phyloP scores from a whole-genome alignment of 345 rosid species.

The Lepidium didymum region DNA sequence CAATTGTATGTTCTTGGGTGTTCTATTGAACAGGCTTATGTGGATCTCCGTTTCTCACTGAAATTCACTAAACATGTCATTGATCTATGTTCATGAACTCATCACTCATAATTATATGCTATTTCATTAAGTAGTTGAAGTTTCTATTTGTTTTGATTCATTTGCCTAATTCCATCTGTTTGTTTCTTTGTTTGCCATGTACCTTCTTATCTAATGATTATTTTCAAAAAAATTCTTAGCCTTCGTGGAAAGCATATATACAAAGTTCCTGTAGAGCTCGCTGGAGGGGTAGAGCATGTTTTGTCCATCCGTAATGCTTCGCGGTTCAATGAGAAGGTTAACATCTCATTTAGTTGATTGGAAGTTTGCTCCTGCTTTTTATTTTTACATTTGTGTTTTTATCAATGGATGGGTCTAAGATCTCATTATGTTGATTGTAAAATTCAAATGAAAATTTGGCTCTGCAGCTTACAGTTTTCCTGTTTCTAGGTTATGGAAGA shows the following conservation, averaged over 20 bases:
- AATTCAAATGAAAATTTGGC: not conserved
- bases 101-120: not conserved
- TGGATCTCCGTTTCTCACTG: not conserved
- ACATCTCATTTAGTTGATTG: slow-evolving; percentile 7
- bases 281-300: slow-evolving; percentile 67
- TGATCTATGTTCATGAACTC: not conserved
- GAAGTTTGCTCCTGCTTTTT: slow-evolving; percentile 7
- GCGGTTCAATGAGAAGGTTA: slow-evolving; percentile 53
- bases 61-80: not conserved
- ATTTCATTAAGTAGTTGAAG: not conserved
- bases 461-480: not conserved
- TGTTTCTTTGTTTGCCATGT: slow-evolving; percentile 9
- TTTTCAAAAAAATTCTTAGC: slow-evolving; percentile 27
- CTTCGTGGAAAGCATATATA: slow-evolving; percentile 76
- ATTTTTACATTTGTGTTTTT: slow-evolving; percentile 7
- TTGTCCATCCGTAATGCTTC: slow-evolving; percentile 67
- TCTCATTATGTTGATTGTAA: not conserved
- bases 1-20: not conserved
- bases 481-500: slow-evolving; percentile 71
- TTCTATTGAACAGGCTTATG: not conserved
- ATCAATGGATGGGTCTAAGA: not conserved
- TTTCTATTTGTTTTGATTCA: slow-evolving; percentile 2
- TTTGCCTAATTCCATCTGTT: not conserved
- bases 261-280: slow-evolving; percentile 60
- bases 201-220: slow-evolving; percentile 11